Conservation (phyloP, 1,284 basidiomycete genomes). For the Kwoniella shivajii region DNA sequence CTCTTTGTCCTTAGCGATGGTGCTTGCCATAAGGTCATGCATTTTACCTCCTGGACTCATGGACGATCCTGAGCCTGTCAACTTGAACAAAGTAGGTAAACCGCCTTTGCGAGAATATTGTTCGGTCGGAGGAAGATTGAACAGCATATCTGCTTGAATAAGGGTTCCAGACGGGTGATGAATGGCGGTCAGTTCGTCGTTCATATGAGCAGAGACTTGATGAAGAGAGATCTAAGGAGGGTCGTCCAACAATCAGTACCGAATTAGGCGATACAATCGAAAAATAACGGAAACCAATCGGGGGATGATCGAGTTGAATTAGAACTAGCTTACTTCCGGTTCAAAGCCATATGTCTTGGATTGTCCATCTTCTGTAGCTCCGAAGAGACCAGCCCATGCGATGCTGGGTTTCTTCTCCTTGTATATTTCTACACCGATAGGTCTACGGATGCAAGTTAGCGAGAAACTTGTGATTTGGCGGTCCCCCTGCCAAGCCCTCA, state of each 20-base stretch:
- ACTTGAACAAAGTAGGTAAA: conserved; percentile 54
- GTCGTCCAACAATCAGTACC: not conserved
- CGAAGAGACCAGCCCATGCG: conserved; percentile 54
- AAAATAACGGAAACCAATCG: no score
- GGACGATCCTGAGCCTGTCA: conserved; percentile 30
- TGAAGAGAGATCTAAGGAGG: conserved; percentile 51
- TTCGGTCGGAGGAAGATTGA: conserved; percentile 85
- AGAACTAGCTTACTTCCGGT: conserved; percentile 70
- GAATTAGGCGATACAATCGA: no score
- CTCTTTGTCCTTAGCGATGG: conserved; percentile 64
- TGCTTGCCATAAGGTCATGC: conserved; percentile 63
- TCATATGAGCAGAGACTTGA: conserved; percentile 78
- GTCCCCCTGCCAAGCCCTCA: not conserved
- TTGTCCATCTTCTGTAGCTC: conserved; percentile 42
- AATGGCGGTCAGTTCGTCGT: conserved; percentile 87
- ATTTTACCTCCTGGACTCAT: conserved; percentile 65
- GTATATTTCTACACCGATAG: conserved; percentile 55
- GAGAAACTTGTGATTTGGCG: not conserved
- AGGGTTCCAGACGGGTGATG: conserved; percentile 77
- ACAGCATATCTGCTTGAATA: conserved; percentile 82
- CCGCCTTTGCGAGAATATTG: conserved; percentile 66
- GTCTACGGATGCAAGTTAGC: no score
- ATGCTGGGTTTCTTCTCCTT: conserved; percentile 54
- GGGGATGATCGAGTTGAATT: no score
- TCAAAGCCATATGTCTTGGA: conserved; percentile 72